These are phyloP conservation scores for Saccharomyces hybrid DNA, from an alignment of 1,139 yeast species.

Conservation along the genomic window DNA sequence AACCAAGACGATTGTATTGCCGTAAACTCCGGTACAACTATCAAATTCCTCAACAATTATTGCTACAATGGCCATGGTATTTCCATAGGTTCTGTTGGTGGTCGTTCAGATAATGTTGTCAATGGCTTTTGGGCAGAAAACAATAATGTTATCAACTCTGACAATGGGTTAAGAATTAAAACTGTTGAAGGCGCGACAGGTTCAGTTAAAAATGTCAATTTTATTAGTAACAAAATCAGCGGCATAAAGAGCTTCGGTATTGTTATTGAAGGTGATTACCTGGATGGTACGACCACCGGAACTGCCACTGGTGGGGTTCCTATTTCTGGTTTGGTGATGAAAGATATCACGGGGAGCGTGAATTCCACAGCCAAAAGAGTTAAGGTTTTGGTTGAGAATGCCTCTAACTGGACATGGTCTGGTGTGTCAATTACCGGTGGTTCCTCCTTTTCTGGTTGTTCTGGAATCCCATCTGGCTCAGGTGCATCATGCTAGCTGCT, in stretches of 20 bases:
- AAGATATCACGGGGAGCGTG: conserved; percentile 3
- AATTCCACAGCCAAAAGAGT: neutral
- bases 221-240: conserved; percentile 7
- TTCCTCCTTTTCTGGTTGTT: conserved; percentile 4
- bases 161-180: conserved; percentile 16
- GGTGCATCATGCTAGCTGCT: neutral
- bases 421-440: conserved; percentile 11
- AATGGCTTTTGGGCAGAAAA: conserved; percentile 8
- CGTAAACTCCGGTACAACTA: conserved; percentile 13
- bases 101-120: conserved; percentile 9
- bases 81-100: conserved; percentile 17
- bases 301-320: conserved; percentile 14
- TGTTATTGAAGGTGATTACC: conserved; percentile 15
- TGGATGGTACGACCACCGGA: conserved; percentile 13
- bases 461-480: conserved; percentile 12
- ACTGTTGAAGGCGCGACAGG: conserved; percentile 14
- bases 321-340: conserved; percentile 12
- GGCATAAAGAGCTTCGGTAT: conserved; percentile 13
- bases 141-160: conserved; percentile 10
- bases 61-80: conserved; percentile 18
- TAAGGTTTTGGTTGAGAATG: conserved; percentile 9
- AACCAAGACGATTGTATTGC: conserved; percentile 18
- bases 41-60: conserved; percentile 10
- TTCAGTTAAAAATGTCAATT: conserved; percentile 10
- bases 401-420: conserved; percentile 13